A percentile compares a stretch with the other conserved stretches of the same genome.
phyloP scores from a whole-genome alignment of 2,329 filamentous ascomycete species.

The Beauveria sp. region DNA sequence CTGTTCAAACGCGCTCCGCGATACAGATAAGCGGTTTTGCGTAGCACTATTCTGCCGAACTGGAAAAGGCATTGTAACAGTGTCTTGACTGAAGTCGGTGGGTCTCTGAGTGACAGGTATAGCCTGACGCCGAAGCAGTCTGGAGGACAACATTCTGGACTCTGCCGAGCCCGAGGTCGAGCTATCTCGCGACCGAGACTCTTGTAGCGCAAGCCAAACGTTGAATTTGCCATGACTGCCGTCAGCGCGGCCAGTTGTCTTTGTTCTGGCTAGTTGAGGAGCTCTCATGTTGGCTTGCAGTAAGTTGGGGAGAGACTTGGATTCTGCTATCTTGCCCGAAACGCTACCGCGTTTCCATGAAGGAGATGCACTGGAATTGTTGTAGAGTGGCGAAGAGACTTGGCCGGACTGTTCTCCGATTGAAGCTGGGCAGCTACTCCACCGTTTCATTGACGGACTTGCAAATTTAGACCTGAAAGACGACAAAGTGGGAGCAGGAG shows the following conservation, averaged over 20 bases:
- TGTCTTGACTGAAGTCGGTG: background rate
- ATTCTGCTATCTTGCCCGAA: background rate
- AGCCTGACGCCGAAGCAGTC: background rate
- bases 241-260: background rate
- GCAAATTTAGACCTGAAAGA: constrained; percentile 1
- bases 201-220: constrained; percentile 31
- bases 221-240: constrained; percentile 28
- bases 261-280: constrained; percentile 1
- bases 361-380: background rate
- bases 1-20: background rate
- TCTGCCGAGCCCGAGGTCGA: constrained; percentile 10
- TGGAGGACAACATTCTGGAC: background rate
- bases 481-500: constrained; percentile 14
- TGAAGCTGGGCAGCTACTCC: constrained; percentile 7
- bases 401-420: background rate
- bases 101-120: background rate
- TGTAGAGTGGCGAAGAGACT: background rate
- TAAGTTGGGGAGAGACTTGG: constrained; percentile 1
- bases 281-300: background rate
- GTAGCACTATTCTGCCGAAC: background rate
- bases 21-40: background rate
- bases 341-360: constrained; percentile 12
- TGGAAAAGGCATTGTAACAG: background rate
- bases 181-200: constrained; percentile 21
- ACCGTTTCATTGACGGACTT: constrained; percentile 8